These are phyloP conservation scores for Suzukiozyma palmioleophila DNA, from an alignment of 1,139 yeast genomes.

Conservation along the genomic window DNA sequence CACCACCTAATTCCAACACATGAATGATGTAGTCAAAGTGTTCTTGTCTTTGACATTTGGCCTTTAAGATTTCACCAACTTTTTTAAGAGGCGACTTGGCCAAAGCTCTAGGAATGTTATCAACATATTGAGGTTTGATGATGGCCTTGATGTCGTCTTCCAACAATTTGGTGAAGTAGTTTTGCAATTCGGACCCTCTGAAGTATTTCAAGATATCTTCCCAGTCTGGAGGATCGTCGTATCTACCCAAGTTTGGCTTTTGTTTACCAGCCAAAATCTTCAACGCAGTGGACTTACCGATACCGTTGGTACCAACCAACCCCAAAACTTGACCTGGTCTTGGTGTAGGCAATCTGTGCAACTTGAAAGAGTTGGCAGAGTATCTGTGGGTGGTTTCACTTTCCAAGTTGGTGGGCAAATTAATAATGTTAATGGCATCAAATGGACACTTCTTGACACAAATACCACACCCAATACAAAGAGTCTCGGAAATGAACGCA, in stretches of 20 bases:
- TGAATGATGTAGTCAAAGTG: slow-evolving; percentile 60
- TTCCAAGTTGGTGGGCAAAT: slow-evolving; percentile 92
- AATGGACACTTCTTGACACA: slow-evolving; percentile 98
- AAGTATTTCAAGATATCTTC: slow-evolving; percentile 83
- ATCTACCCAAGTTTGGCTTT: slow-evolving; percentile 92
- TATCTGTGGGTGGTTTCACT: slow-evolving; percentile 92
- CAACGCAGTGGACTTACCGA: slow-evolving; percentile 97
- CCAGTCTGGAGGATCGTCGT: slow-evolving; percentile 97
- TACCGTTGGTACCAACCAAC: slow-evolving; percentile 97
- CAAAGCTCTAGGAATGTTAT: slow-evolving; percentile 92
- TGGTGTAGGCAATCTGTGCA: slow-evolving; percentile 96
- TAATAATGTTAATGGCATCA: slow-evolving; percentile 92
- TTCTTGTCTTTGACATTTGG: slow-evolving; percentile 63
- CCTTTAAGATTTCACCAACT: slow-evolving; percentile 78
- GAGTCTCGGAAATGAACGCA: slow-evolving; percentile 90
- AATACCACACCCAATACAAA: slow-evolving; percentile 99
- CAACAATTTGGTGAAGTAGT: slow-evolving; percentile 86
- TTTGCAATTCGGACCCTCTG: slow-evolving; percentile 96
- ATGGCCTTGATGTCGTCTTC: slow-evolving; percentile 93
- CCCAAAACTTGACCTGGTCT: slow-evolving; percentile 99
- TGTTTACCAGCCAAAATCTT: slow-evolving; percentile 98
- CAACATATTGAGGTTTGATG: slow-evolving; percentile 97
- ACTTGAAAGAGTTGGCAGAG: slow-evolving; percentile 94
- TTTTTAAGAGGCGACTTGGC: slow-evolving; percentile 79
- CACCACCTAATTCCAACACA: slow-evolving; percentile 66